A percentile compares a stretch with the other conserved stretches of the same genome.
phyloP scores from a whole-genome alignment of 2,329 filamentous ascomycete genomes.

The Juglanconis oblonga region DNA sequence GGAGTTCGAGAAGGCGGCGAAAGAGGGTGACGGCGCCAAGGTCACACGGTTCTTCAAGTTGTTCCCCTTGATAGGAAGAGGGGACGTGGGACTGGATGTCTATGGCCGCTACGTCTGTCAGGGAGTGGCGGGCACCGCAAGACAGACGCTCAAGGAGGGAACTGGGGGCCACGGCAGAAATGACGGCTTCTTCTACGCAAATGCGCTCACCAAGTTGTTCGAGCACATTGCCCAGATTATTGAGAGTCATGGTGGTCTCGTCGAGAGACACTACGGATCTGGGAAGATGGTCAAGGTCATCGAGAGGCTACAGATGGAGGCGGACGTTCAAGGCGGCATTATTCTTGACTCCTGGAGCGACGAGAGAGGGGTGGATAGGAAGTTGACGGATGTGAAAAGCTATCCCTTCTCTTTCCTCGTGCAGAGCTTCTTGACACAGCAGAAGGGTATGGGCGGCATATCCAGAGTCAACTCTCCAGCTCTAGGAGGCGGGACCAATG shows the following conservation, averaged over 20 bases:
- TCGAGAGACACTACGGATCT: conserved; percentile 88
- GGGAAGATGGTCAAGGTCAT: conserved; percentile 96
- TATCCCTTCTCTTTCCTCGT: conserved; percentile 97
- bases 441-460: conserved; percentile 58
- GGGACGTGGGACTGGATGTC: conserved; percentile 86
- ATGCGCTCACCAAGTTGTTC: conserved; percentile 85
- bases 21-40: conserved; percentile 80
- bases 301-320: conserved; percentile 87
- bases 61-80: conserved; percentile 87
- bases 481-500: conserved; percentile 44
- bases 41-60: conserved; percentile 98
- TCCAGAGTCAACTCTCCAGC: conserved; percentile 77
- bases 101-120: conserved; percentile 96
- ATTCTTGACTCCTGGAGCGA: conserved; percentile 95
- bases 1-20: conserved; percentile 90
- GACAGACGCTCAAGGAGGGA: conserved; percentile 72
- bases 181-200: conserved; percentile 89
- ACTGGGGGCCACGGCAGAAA: conserved; percentile 52
- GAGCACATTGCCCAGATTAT: conserved; percentile 98
- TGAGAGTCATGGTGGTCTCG: conserved; percentile 83
- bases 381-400: conserved; percentile 91
- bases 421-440: conserved; percentile 80
- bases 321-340: conserved; percentile 93
- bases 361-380: conserved; percentile 78
- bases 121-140: conserved; percentile 81